phyloP scores from a whole-genome alignment of 495 filamentous ascomycete species.

The Pyrenula massariospora region DNA sequence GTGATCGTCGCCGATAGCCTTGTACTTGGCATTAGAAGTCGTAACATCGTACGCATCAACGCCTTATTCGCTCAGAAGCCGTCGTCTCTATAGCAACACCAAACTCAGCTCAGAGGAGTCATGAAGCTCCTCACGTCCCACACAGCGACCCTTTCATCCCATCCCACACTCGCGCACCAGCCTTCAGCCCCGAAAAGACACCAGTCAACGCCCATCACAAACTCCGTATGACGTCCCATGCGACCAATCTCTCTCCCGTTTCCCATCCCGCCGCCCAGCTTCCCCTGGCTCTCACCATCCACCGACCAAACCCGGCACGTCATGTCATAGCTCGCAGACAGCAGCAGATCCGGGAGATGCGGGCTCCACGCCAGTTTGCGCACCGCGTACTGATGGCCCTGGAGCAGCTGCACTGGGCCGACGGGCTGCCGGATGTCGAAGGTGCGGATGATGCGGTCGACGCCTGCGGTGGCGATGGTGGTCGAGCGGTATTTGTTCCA shows the following conservation, averaged over 20 bases:
- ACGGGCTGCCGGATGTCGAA: constrained; percentile 73
- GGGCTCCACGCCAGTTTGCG: constrained; percentile 80
- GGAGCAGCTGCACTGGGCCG: constrained; percentile 57
- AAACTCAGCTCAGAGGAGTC: constrained; percentile 4
- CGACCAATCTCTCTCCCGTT: constrained; percentile 56
- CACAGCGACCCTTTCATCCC: constrained; percentile 83
- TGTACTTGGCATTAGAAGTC: too few species aligned
- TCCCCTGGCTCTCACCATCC: neutral
- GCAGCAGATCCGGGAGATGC: constrained; percentile 71
- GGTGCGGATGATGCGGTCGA: constrained; percentile 75
- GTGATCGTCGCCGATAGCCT: too few species aligned
- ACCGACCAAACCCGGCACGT: constrained; percentile 89
- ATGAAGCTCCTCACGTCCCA: constrained; percentile 77
- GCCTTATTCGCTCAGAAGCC: too few species aligned
- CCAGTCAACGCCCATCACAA: constrained; percentile 96
- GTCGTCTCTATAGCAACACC: too few species aligned
- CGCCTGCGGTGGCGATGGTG: constrained; percentile 74
- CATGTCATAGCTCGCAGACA: constrained; percentile 95
- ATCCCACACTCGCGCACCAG: constrained; percentile 86
- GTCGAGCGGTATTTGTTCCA: constrained; percentile 95
- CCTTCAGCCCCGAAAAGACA: constrained; percentile 91
- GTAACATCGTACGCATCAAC: too few species aligned
- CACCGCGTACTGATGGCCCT: constrained; percentile 86
- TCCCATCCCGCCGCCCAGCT: constrained; percentile 1
- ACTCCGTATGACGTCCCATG: constrained; percentile 90